Percentiles rank a stretch among this genome's conserved stretches.
phyloP scores from a whole-genome alignment of 208 protist genomes.

The Acanthamoeba royreba region DNA sequence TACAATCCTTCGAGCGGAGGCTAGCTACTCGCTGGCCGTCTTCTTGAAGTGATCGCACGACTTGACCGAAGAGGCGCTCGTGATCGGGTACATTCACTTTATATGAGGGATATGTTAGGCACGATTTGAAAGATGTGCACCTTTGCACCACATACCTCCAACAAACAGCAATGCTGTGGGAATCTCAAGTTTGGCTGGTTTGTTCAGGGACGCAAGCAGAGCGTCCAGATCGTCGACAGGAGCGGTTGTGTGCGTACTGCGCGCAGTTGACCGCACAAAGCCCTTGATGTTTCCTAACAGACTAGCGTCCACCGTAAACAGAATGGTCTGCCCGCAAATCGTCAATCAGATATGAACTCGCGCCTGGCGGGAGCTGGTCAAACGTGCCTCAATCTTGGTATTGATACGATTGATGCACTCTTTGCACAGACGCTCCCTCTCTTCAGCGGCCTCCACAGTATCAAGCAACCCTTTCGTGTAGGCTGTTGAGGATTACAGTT shows the following conservation, averaged over 20 bases:
- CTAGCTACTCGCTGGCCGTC: neutral
- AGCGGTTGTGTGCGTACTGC: neutral
- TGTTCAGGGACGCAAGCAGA: neutral
- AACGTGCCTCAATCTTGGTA: neutral
- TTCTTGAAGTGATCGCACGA: neutral
- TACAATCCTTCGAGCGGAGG: conserved; percentile 15
- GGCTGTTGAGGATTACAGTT: too few relatives aligned
- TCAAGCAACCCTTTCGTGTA: too few relatives aligned
- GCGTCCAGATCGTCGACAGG: neutral
- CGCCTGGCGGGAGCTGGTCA: neutral
- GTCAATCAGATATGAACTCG: neutral
- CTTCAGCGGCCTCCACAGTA: neutral
- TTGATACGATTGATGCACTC: neutral
- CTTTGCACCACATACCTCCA: neutral
- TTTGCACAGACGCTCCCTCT: neutral
- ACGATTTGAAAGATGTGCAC: too few relatives aligned
- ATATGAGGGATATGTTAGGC: too few relatives aligned
- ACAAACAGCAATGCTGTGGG: neutral
- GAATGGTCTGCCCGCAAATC: neutral
- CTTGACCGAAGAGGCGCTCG: neutral
- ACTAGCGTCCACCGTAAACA: neutral
- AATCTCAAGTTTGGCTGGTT: neutral
- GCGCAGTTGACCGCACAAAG: neutral
- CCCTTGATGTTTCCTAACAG: neutral
- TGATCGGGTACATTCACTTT: conserved; percentile 14